phyloP scores from a whole-genome alignment of 495 filamentous ascomycete genomes.

The Oleoguttula mirabilis region DNA sequence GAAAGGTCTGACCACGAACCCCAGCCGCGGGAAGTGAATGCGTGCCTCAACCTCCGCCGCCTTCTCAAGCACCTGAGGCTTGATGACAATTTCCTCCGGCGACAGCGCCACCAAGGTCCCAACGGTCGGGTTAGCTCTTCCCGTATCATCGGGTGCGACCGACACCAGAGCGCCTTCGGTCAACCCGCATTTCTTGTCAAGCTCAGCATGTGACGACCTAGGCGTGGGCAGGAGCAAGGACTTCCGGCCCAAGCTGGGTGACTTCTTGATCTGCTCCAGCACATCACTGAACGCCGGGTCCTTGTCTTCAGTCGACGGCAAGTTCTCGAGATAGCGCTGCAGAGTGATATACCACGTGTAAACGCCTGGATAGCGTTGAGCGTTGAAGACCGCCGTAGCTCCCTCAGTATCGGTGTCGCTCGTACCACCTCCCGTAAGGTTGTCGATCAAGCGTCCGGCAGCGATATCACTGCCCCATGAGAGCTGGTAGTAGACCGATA shows the following conservation, averaged over 20 bases:
- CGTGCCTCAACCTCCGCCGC: conserved; percentile 18
- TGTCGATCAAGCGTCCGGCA: conserved; percentile 19
- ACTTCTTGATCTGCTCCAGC: conserved; percentile 12
- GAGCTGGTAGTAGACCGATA: conserved; percentile 26
- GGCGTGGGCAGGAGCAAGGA: conserved; percentile 22
- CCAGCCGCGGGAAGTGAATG: conserved; percentile 28
- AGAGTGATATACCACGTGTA: conserved; percentile 22
- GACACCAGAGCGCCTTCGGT: conserved; percentile 18
- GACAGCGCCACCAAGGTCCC: conserved; percentile 21
- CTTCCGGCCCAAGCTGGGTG: conserved; percentile 5
- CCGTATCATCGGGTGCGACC: conserved; percentile 29
- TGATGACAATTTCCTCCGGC: conserved; percentile 27
- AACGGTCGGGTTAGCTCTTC: conserved; percentile 23
- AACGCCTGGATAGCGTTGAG: conserved; percentile 23
- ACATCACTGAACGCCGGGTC: conserved; percentile 7
- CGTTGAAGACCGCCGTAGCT: conserved; percentile 21
- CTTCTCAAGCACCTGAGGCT: conserved; percentile 15
- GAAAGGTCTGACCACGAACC: conserved; percentile 21
- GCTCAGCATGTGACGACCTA: conserved; percentile 7
- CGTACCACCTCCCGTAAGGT: conserved; percentile 26
- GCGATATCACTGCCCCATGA: conserved; percentile 26
- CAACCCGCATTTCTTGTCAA: conserved; percentile 24
- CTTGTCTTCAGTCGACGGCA: conserved; percentile 18
- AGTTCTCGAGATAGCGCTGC: conserved; percentile 13
- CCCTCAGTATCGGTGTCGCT: conserved; percentile 16